Conservation (phyloP, 2,329 filamentous ascomycete species). For the Pseudogymnoascus sp. region DNA sequence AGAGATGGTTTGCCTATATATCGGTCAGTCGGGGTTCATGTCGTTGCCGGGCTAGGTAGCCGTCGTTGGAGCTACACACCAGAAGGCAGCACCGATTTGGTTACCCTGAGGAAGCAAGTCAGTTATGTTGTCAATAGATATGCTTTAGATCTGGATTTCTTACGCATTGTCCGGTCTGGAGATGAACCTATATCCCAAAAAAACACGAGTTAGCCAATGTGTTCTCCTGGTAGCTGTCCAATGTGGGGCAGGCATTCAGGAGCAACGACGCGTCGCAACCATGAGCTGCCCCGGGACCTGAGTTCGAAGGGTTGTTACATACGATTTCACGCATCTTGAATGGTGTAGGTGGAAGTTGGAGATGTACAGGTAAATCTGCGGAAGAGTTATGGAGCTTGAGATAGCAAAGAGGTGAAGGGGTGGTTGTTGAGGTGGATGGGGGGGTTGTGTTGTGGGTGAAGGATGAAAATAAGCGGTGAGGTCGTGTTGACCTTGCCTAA, state of each 20-base stretch:
- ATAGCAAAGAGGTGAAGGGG: slow-evolving; percentile 12
- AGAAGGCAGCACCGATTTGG: slow-evolving; percentile 99
- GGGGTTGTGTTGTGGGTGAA: slow-evolving; percentile 11
- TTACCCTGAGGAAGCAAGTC: slow-evolving; percentile 62
- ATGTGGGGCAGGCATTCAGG: slow-evolving; percentile 30
- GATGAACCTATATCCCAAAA: slow-evolving; percentile 72
- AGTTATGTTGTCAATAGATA: slow-evolving; percentile 16
- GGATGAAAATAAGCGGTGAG: slow-evolving; percentile 12
- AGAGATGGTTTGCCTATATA: slow-evolving; percentile 65
- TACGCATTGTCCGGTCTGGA: slow-evolving; percentile 99
- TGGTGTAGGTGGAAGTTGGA: slow-evolving; percentile 20
- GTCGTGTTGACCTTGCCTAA: slow-evolving; percentile 12
- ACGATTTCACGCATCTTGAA: slow-evolving; percentile 68
- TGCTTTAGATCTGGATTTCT: slow-evolving; percentile 33
- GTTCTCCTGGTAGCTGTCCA: slow-evolving; percentile 33
- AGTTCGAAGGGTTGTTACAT: slow-evolving; percentile 33
- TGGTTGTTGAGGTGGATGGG: slow-evolving; percentile 9
- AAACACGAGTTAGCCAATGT: slow-evolving; percentile 45
- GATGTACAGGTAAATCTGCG: slow-evolving; percentile 11
- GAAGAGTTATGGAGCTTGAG: slow-evolving; percentile 16
- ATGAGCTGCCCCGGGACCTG: neutral
- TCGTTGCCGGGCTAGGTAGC: slow-evolving; percentile 27
- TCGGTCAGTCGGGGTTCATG: slow-evolving; percentile 32
- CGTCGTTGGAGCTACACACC: slow-evolving; percentile 45
- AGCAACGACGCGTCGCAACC: slow-evolving; percentile 34